Conservation (phyloP, 257 asterid genomes). For the Leptodermis oblonga region DNA sequence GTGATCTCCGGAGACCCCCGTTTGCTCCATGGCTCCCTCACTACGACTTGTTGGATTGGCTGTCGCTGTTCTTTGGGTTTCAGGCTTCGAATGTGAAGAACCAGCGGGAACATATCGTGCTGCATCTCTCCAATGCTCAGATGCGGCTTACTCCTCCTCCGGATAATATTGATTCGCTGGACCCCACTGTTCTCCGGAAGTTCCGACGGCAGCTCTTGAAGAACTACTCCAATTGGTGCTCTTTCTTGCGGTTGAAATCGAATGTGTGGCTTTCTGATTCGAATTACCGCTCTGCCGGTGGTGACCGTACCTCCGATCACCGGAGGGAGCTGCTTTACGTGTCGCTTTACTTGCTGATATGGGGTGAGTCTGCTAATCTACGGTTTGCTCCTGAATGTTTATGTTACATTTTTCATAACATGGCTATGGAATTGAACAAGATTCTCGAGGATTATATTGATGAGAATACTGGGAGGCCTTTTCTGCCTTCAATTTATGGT, state of each 20-base stretch:
- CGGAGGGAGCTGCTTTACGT: constrained; percentile 91
- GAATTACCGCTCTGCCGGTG: constrained; percentile 28
- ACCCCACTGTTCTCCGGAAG: constrained; percentile 74
- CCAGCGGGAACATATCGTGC: constrained; percentile 87
- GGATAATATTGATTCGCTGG: constrained; percentile 80
- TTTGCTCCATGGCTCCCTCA: constrained; percentile 62
- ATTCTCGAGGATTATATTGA: constrained; percentile 90
- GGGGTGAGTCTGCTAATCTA: constrained; percentile 98
- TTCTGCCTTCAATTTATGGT: constrained; percentile 81
- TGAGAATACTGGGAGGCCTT: constrained; percentile 89
- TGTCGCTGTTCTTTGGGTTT: constrained; percentile 80
- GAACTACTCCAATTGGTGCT: constrained; percentile 87
- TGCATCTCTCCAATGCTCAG: constrained; percentile 90
- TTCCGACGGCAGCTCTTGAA: constrained; percentile 64
- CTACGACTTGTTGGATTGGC: constrained; percentile 90
- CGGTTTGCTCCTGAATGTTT: constrained; percentile 89
- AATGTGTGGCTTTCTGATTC: constrained; percentile 75
- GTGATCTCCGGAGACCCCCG: constrained; percentile 85
- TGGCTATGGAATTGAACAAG: constrained; percentile 92
- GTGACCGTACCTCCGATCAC: constrained; percentile 40
- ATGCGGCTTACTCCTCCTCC: constrained; percentile 97
- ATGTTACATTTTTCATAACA: constrained; percentile 75
- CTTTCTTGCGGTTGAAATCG: constrained; percentile 66
- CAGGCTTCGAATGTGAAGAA: constrained; percentile 74
- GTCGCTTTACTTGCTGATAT: constrained; percentile 66